A percentile compares a stretch with the other conserved stretches of the same genome.
phyloP scores from a whole-genome alignment of 257 asterid species.

The Nicotiana tomentosiformis region DNA sequence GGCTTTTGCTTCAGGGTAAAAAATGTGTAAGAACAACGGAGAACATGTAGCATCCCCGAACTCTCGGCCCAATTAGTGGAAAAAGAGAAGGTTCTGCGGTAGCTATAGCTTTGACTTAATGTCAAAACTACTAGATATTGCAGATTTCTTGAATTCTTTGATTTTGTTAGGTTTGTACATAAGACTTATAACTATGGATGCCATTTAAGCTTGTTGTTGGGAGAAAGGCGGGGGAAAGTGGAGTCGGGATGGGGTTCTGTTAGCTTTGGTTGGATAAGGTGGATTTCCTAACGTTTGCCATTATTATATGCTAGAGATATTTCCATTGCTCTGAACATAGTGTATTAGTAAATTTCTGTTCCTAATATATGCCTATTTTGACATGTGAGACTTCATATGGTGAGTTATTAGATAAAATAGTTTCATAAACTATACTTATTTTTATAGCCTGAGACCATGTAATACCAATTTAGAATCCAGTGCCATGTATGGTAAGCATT shows the following conservation, averaged over 20 bases:
- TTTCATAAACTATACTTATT: not conserved
- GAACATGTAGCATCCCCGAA: not conserved
- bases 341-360: not conserved
- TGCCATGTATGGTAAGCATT: not conserved
- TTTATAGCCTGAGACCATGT: not conserved
- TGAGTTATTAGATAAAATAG: not conserved
- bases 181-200: not conserved
- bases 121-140: not conserved
- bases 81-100: not conserved
- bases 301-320: not conserved
- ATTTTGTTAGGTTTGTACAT: not conserved
- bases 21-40: not conserved
- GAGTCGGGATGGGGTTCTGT: not conserved
- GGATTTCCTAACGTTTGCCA: not conserved
- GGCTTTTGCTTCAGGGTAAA: not conserved
- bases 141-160: not conserved
- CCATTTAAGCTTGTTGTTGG: not conserved
- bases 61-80: not conserved
- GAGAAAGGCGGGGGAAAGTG: not conserved
- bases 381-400: not conserved
- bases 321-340: not conserved
- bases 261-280: slow-evolving; percentile 1
- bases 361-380: not conserved
- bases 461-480: not conserved
- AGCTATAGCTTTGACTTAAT: not conserved